A percentile compares a stretch with the other conserved stretches of the same genome.
These are phyloP conservation scores for Byssochlamys sp. DNA, from an alignment of 2,329 filamentous ascomycete genomes.

Conservation along the genomic window DNA sequence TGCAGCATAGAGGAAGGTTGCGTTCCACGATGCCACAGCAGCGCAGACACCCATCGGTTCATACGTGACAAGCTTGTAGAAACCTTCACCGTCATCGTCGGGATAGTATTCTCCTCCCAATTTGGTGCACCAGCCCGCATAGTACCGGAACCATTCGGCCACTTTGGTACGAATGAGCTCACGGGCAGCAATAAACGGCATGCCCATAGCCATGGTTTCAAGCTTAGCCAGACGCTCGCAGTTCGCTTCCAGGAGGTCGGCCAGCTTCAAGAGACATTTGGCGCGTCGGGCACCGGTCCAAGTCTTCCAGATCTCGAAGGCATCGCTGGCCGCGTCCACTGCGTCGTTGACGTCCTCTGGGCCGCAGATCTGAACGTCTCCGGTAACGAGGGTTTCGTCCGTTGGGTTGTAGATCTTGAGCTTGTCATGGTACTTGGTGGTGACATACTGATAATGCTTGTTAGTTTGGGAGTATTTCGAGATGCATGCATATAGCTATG, in stretches of 20 bases:
- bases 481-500: not conserved
- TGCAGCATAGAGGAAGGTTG: constrained; percentile 5
- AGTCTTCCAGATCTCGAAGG: constrained; percentile 7
- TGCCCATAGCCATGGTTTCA: constrained; percentile 9
- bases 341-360: constrained; percentile 1
- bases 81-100: constrained; percentile 3
- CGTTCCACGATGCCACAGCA: constrained; percentile 1
- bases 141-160: not conserved
- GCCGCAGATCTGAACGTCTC: not conserved
- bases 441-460: not conserved
- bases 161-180: not conserved
- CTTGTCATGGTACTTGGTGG: not conserved
- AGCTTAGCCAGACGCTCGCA: constrained; percentile 5
- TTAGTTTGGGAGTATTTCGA: not conserved
- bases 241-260: constrained; percentile 5
- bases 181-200: constrained; percentile 5
- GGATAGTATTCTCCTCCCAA: constrained; percentile 6
- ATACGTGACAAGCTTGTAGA: constrained; percentile 4
- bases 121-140: constrained; percentile 7
- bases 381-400: constrained; percentile 1
- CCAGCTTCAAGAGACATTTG: constrained; percentile 6
- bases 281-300: constrained; percentile 5
- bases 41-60: constrained; percentile 13
- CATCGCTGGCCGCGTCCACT: constrained; percentile 1
- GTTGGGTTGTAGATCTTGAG: constrained; percentile 3